Conservation (phyloP, 306 rosid genomes). For the Sophora flavescens region DNA sequence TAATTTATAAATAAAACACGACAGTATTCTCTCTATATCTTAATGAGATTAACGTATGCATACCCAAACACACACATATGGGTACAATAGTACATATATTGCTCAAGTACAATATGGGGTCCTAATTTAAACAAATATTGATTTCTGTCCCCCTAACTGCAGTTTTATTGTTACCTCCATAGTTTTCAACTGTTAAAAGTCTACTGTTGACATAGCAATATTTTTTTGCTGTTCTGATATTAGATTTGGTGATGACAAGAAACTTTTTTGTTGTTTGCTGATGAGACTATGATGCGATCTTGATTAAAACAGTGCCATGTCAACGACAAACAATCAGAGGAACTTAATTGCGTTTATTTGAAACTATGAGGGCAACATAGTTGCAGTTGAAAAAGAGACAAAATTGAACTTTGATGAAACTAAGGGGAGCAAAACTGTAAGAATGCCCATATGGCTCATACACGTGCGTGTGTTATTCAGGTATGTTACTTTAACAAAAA, state of each 20-base stretch:
- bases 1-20: conserved; percentile 37
- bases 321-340: conserved; percentile 8
- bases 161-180: conserved; percentile 20
- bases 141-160: background rate
- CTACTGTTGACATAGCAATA: conserved; percentile 24
- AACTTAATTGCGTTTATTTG: background rate
- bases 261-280: conserved; percentile 10
- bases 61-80: background rate
- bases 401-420: conserved; percentile 21
- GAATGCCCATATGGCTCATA: conserved; percentile 1
- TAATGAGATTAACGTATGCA: conserved; percentile 17
- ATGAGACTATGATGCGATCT: conserved; percentile 29
- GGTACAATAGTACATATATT: conserved; percentile 2
- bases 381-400: background rate
- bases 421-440: conserved; percentile 31
- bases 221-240: conserved; percentile 7
- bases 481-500: conserved; percentile 15
- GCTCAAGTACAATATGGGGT: conserved; percentile 17
- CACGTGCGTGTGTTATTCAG: background rate
- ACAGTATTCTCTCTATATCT: conserved; percentile 14
- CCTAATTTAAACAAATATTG: conserved; percentile 16
- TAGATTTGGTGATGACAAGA: conserved; percentile 20
- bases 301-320: conserved; percentile 25
- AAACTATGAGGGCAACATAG: background rate
- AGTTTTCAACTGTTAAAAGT: conserved; percentile 1